Evolutionary conservation across 768 basidiomycete genomes (phyloP).

Genomic region (Tulasnella sp.): DNA sequence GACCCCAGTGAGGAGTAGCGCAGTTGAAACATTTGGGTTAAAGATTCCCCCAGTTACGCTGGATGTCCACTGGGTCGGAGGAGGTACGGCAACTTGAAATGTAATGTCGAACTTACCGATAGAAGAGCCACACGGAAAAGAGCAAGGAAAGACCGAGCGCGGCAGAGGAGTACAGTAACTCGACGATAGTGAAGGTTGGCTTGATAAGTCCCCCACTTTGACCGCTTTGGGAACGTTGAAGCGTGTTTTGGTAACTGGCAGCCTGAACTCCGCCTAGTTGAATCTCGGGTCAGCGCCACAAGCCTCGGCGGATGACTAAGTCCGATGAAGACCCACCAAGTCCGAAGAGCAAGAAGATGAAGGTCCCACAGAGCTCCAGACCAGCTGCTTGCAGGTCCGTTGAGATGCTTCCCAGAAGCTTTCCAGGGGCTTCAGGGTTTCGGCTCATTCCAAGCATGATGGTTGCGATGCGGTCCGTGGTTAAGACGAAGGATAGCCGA

Average conservation of each 20-base stretch:
- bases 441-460: too few relatives aligned
- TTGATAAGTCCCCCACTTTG: constrained; percentile 1
- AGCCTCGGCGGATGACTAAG: constrained; percentile 6
- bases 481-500: too few relatives aligned
- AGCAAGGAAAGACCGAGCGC: constrained; percentile 13
- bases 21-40: constrained; percentile 16
- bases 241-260: constrained; percentile 6
- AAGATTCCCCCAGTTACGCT: constrained; percentile 16
- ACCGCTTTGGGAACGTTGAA: neutral
- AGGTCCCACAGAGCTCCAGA: constrained; percentile 11
- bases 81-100: neutral
- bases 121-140: constrained; percentile 11
- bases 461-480: too few relatives aligned
- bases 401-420: neutral
- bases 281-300: too few relatives aligned
- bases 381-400: constrained; percentile 7
- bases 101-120: neutral
- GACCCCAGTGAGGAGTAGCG: constrained; percentile 16
- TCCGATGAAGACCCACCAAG: neutral
- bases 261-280: constrained; percentile 17
- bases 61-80: neutral
- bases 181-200: constrained; percentile 15
- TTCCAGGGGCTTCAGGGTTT: too few relatives aligned
- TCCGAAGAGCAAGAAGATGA: constrained; percentile 11
- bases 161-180: constrained; percentile 16